Percentiles rank a stretch among this genome's conserved stretches.
These are phyloP conservation scores for Umbelopsis sp. DNA, from an alignment of 371 early-diverging fungal species.

Conservation along the genomic window DNA sequence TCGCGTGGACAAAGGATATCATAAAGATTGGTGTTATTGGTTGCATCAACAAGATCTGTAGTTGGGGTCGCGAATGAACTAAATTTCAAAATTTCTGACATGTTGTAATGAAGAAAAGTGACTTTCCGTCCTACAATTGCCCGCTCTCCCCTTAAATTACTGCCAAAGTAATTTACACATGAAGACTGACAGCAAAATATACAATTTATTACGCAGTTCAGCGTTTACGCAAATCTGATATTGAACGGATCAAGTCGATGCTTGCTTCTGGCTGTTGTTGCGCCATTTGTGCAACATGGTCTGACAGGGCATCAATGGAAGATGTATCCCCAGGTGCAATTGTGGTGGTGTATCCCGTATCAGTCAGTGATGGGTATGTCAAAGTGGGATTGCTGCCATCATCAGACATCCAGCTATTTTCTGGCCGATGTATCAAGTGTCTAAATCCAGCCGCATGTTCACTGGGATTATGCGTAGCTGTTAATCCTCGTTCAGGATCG, in stretches of 20 bases:
- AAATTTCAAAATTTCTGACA: slow-evolving; percentile 12
- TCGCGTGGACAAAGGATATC: slow-evolving; percentile 49
- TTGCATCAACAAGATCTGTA: slow-evolving; percentile 8
- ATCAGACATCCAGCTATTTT: slow-evolving; percentile 9
- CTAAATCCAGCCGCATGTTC: slow-evolving; percentile 5
- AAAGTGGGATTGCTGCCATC: not conserved
- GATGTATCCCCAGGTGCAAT: not conserved
- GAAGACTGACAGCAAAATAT: not conserved
- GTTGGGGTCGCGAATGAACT: not conserved
- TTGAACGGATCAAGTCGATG: slow-evolving; percentile 8
- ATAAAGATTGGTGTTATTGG: not conserved
- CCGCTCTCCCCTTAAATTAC: not conserved
- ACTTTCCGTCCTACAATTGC: not conserved
- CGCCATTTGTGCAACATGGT: slow-evolving; percentile 10
- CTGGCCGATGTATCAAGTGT: slow-evolving; percentile 6
- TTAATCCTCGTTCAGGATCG: slow-evolving; percentile 1
- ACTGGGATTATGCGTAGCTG: not conserved
- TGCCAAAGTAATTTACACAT: not conserved
- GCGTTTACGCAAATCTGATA: slow-evolving; percentile 16
- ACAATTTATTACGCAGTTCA: not conserved
- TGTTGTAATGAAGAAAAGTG: not conserved
- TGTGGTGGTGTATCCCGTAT: slow-evolving; percentile 1
- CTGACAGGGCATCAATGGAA: slow-evolving; percentile 3
- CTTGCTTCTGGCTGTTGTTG: slow-evolving; percentile 10
- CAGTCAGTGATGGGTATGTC: not conserved